Percentiles rank a stretch among this genome's conserved stretches.
Evolutionary conservation across 2,329 filamentous ascomycete species (phyloP).

Genomic region (Rhinocladiella similis): DNA sequence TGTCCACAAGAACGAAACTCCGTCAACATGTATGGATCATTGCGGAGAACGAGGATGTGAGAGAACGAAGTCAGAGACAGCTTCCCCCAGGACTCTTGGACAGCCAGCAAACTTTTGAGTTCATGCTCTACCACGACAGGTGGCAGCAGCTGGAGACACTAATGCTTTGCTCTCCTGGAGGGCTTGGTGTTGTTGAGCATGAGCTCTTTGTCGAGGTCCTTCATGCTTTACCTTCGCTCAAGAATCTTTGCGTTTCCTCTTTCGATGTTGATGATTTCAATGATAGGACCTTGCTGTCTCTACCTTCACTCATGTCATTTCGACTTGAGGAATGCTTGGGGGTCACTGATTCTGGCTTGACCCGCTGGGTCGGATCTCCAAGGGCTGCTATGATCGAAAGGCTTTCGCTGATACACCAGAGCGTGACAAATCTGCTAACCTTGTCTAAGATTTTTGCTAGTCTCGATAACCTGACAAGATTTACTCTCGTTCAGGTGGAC

Average conservation of each 20-base stretch:
- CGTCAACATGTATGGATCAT: conserved; percentile 60
- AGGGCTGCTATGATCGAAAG: conserved; percentile 47
- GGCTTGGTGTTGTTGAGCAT: conserved; percentile 50
- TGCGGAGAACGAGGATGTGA: conserved; percentile 44
- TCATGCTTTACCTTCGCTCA: conserved; percentile 52
- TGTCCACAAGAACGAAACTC: conserved; percentile 55
- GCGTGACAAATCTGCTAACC: conserved; percentile 52
- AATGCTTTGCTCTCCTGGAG: conserved; percentile 50
- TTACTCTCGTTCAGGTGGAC: conserved; percentile 54
- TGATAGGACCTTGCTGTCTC: conserved; percentile 51
- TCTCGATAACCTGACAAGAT: conserved; percentile 46
- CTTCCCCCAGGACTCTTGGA: conserved; percentile 47
- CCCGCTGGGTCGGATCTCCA: conserved; percentile 50
- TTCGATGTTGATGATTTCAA: conserved; percentile 57
- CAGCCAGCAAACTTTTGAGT: conserved; percentile 51
- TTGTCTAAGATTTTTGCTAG: conserved; percentile 54
- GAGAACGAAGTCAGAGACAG: conserved; percentile 37
- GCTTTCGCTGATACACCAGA: conserved; percentile 54
- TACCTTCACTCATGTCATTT: conserved; percentile 54
- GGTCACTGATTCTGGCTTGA: conserved; percentile 56
- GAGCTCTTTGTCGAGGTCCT: conserved; percentile 57
- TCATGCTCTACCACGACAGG: conserved; percentile 54
- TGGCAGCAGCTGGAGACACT: conserved; percentile 56
- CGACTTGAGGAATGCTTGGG: conserved; percentile 57
- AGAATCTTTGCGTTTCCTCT: conserved; percentile 55